A percentile compares a stretch with the other conserved stretches of the same genome.
phyloP scores from a whole-genome alignment of 148 eudicot genomes.

The Heliamphora exappendiculata region DNA sequence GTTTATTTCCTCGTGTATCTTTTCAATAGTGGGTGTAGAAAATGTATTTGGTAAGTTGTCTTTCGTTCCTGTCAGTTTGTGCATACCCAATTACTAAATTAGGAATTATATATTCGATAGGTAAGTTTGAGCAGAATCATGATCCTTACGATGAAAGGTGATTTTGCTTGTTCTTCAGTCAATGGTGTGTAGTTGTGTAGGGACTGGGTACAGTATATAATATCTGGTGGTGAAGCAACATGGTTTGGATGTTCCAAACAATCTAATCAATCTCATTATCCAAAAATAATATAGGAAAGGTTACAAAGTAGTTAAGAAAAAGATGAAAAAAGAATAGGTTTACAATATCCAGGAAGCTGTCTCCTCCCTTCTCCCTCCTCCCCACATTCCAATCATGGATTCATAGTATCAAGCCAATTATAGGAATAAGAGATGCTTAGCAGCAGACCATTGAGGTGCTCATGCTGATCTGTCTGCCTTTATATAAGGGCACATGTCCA shows the following conservation, averaged over 20 bases:
- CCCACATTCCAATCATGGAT: too few species aligned
- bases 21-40: not conserved
- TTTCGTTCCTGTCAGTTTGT: not conserved
- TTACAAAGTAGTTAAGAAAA: too few species aligned
- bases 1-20: not conserved
- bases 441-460: not conserved
- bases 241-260: not conserved
- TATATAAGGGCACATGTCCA: not conserved
- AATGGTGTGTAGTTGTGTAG: slow-evolving; percentile 2
- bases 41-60: not conserved
- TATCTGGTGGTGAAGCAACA: slow-evolving; percentile 7
- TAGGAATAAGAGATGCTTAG: not conserved
- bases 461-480: not conserved
- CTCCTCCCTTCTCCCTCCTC: too few species aligned
- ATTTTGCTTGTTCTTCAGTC: not conserved
- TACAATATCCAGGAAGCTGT: too few species aligned
- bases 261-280: not conserved
- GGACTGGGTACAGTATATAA: not conserved
- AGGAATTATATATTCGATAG: not conserved
- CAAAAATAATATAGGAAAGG: not conserved
- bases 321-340: too few species aligned
- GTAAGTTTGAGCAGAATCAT: not conserved
- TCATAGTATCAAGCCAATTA: not conserved
- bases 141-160: not conserved
- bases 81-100: not conserved